phyloP scores from a whole-genome alignment of 148 eudicot genomes.

The Amaranthus palmeri region DNA sequence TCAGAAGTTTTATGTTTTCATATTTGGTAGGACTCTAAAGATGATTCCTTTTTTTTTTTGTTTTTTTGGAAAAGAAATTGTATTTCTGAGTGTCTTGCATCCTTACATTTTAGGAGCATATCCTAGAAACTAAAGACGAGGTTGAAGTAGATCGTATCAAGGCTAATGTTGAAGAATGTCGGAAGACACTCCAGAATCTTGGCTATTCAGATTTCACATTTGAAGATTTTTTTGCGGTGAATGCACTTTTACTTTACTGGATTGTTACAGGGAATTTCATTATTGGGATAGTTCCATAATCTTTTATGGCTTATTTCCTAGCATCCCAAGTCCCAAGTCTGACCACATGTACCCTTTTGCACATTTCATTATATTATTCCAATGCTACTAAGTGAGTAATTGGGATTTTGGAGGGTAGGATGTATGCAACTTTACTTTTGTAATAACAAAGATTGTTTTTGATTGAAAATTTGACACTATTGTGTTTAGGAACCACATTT shows the following conservation, averaged over 20 bases:
- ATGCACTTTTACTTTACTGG: constrained; percentile 1
- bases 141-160: constrained; percentile 69
- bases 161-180: constrained; percentile 65
- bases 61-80: background rate
- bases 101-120: constrained; percentile 48
- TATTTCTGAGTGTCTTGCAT: background rate
- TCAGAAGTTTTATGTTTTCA: constrained; percentile 93
- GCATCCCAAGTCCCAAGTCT: too few species aligned
- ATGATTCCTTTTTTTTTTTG: background rate
- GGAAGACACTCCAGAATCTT: constrained; percentile 70
- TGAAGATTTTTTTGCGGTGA: constrained; percentile 89
- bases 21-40: constrained; percentile 53
- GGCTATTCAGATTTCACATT: constrained; percentile 93
- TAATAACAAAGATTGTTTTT: too few species aligned
- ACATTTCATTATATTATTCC: too few species aligned
- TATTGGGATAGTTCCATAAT: background rate
- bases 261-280: background rate
- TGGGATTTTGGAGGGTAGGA: too few species aligned
- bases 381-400: too few species aligned
- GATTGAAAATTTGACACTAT: too few species aligned
- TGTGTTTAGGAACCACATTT: background rate
- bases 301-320: too few species aligned
- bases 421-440: too few species aligned
- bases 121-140: constrained; percentile 76
- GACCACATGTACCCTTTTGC: too few species aligned